Percentiles rank a stretch among this genome's conserved stretches.
These are phyloP conservation scores for Fusarium torulosum DNA, from an alignment of 2,329 filamentous ascomycete genomes.

Conservation along the genomic window DNA sequence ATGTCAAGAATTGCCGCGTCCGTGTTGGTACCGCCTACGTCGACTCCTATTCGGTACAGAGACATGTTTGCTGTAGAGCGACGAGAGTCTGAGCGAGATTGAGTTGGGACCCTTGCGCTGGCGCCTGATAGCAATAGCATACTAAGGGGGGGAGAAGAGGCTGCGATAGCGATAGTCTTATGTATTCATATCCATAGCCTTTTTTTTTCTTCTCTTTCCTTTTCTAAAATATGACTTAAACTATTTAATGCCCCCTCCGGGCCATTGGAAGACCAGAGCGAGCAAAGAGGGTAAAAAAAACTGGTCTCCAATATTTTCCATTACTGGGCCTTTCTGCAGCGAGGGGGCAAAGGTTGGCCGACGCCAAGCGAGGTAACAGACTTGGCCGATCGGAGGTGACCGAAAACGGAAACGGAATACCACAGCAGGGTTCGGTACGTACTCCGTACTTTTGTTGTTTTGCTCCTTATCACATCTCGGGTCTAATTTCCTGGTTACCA, in stretches of 20 bases:
- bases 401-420: neutral
- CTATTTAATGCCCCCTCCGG: too few relatives aligned
- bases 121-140: constrained; percentile 17
- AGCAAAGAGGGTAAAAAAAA: neutral
- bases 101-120: neutral
- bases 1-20: constrained; percentile 62
- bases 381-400: constrained; percentile 12
- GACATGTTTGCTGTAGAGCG: constrained; percentile 46
- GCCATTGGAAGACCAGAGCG: neutral
- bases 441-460: neutral
- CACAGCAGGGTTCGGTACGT: neutral
- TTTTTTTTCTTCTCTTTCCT: neutral
- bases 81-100: too few relatives aligned
- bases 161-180: constrained; percentile 4
- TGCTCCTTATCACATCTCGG: too few relatives aligned
- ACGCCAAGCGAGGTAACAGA: constrained; percentile 23
- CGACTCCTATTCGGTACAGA: constrained; percentile 60
- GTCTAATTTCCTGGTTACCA: too few relatives aligned
- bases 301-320: constrained; percentile 23
- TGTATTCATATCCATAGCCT: neutral
- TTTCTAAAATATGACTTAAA: neutral
- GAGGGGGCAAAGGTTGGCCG: constrained; percentile 24
- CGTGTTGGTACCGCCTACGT: constrained; percentile 58
- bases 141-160: neutral
- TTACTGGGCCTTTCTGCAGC: neutral